Evolutionary conservation across 371 early-diverging fungal species (phyloP).

Genomic region (Synchytrium microbalum): DNA sequence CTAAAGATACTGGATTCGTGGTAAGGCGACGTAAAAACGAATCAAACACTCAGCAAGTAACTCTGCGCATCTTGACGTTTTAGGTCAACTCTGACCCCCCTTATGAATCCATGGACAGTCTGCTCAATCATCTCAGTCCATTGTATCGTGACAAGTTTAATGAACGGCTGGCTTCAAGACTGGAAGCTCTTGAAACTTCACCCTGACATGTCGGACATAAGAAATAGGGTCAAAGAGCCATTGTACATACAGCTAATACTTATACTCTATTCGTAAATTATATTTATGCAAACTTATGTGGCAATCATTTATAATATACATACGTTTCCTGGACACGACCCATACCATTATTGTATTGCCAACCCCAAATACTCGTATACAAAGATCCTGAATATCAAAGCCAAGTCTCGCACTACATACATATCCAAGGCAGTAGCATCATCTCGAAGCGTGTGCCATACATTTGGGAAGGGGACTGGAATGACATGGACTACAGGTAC

Average conservation of each 20-base stretch:
- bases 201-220: too few species aligned
- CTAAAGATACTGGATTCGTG: background rate
- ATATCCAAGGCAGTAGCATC: conserved; percentile 36
- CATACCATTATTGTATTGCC: too few species aligned
- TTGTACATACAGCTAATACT: too few species aligned
- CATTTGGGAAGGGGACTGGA: conserved; percentile 79
- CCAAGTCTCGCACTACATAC: conserved; percentile 26
- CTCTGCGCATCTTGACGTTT: background rate
- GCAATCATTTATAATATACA: too few species aligned
- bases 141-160: background rate
- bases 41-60: background rate
- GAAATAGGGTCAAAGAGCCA: too few species aligned
- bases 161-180: background rate
- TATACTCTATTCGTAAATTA: too few species aligned
- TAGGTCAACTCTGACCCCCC: background rate
- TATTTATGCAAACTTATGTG: too few species aligned
- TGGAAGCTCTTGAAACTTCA: too few species aligned
- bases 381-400: conserved; percentile 32
- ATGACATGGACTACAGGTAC: conserved; percentile 87
- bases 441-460: conserved; percentile 76
- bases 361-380: conserved; percentile 34
- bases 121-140: background rate
- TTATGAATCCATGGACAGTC: background rate
- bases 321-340: too few species aligned
- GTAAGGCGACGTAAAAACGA: background rate